phyloP scores from a whole-genome alignment of 225 moss, liverwort and hornwort species.

The Marchantia polymorpha region DNA sequence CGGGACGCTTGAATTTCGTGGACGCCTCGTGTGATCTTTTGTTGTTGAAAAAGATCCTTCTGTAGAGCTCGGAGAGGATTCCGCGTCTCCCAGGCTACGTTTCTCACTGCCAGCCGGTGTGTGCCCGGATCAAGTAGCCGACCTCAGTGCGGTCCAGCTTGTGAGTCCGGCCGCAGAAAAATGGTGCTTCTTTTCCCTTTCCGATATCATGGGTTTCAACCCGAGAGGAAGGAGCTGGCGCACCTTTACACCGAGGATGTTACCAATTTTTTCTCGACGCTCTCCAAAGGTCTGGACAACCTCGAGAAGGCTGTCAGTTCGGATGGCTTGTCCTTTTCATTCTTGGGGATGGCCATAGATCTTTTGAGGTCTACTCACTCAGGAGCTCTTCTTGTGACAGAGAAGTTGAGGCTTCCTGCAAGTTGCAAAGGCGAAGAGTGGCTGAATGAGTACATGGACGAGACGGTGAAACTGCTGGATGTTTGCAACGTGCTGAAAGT shows the following conservation, averaged over 20 bases:
- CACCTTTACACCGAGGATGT: constrained; percentile 35
- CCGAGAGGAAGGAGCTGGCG: constrained; percentile 26
- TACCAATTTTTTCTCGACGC: constrained; percentile 20
- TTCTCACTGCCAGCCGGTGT: not conserved
- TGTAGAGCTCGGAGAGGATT: not conserved
- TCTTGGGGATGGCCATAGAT: constrained; percentile 33
- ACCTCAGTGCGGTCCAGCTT: not conserved
- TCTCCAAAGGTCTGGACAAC: constrained; percentile 32
- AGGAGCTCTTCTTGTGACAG: constrained; percentile 35
- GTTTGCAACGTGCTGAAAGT: constrained; percentile 55
- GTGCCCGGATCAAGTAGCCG: not conserved
- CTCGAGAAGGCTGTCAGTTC: constrained; percentile 27
- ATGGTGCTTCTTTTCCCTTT: constrained; percentile 42
- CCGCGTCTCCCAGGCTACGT: not conserved
- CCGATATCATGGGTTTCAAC: constrained; percentile 21
- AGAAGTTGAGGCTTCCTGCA: constrained; percentile 44
- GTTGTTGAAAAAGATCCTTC: not conserved
- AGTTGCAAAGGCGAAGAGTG: constrained; percentile 47
- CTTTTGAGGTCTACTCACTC: constrained; percentile 41
- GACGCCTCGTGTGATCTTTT: not conserved
- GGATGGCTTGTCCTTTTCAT: constrained; percentile 41
- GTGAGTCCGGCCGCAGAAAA: not conserved
- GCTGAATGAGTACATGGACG: constrained; percentile 57
- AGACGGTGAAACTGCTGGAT: constrained; percentile 52
- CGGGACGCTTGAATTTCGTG: not conserved